phyloP scores from a whole-genome alignment of 345 rosid genomes.

The Populus euphratica region DNA sequence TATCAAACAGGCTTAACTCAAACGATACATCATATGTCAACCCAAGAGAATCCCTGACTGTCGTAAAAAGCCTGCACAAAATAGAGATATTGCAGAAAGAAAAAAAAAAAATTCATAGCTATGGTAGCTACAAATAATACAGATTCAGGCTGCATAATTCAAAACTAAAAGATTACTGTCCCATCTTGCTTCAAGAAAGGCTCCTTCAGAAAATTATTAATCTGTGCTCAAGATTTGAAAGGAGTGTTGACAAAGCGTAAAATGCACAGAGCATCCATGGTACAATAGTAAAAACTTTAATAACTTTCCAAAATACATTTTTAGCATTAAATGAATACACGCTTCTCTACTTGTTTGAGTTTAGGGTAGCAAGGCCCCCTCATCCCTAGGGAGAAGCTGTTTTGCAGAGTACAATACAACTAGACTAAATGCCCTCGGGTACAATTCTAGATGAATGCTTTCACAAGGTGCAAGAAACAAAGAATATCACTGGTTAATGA shows the following conservation, averaged over 20 bases:
- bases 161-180: not conserved
- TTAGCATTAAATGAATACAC: not conserved
- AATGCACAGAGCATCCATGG: not conserved
- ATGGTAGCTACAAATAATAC: not conserved
- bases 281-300: not conserved
- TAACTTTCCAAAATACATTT: not conserved
- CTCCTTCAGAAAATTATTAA: too few species aligned
- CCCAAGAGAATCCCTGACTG: constrained; percentile 99
- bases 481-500: not conserved
- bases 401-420: not conserved
- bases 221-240: too few species aligned
- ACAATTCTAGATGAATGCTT: not conserved
- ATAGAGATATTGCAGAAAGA: not conserved
- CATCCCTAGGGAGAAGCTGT: not conserved
- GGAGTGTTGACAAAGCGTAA: not conserved
- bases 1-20: constrained; percentile 91
- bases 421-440: not conserved
- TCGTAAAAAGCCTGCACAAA: constrained; percentile 84
- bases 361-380: not conserved
- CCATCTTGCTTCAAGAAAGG: not conserved
- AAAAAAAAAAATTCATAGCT: not conserved
- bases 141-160: not conserved
- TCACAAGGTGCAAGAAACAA: not conserved
- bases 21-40: constrained; percentile 97
- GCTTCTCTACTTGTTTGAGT: not conserved